Evolutionary conservation across 1,284 basidiomycete species (phyloP).

Genomic region (Tilletiopsis washingtonensis): DNA sequence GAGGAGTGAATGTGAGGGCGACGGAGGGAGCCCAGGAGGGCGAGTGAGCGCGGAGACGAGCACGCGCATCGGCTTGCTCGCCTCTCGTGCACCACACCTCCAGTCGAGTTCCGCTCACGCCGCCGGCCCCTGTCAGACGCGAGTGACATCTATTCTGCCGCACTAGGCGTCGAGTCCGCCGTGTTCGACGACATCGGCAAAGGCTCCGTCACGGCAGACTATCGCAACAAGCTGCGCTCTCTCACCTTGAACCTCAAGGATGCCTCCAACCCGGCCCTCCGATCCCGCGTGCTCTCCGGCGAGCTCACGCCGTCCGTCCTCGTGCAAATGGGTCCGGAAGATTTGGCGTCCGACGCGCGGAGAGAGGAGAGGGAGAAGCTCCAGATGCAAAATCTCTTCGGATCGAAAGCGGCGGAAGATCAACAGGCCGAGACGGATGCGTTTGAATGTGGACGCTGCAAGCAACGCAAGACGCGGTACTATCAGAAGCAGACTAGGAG

Average conservation of each 20-base stretch:
- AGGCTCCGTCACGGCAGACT: conserved; percentile 47
- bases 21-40: too few relatives aligned
- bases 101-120: background rate
- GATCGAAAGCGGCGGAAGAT: conserved; percentile 80
- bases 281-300: conserved; percentile 75
- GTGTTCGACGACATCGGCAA: conserved; percentile 36
- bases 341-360: conserved; percentile 90
- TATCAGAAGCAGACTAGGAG: conserved; percentile 46
- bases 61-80: too few relatives aligned
- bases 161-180: conserved; percentile 50
- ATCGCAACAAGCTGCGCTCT: conserved; percentile 77
- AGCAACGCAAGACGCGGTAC: conserved; percentile 42
- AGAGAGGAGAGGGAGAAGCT: conserved; percentile 68
- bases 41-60: too few relatives aligned
- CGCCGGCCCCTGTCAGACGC: background rate
- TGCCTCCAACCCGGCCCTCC: conserved; percentile 79
- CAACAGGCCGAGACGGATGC: conserved; percentile 83
- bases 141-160: conserved; percentile 45
- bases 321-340: conserved; percentile 72
- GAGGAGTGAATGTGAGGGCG: too few relatives aligned
- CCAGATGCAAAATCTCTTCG: conserved; percentile 65
- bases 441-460: conserved; percentile 90
- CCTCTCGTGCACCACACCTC: background rate
- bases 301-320: conserved; percentile 65
- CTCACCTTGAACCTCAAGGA: conserved; percentile 89